These are phyloP conservation scores for Hamigera avellanea DNA, from an alignment of 495 filamentous ascomycete species.

Conservation along the genomic window DNA sequence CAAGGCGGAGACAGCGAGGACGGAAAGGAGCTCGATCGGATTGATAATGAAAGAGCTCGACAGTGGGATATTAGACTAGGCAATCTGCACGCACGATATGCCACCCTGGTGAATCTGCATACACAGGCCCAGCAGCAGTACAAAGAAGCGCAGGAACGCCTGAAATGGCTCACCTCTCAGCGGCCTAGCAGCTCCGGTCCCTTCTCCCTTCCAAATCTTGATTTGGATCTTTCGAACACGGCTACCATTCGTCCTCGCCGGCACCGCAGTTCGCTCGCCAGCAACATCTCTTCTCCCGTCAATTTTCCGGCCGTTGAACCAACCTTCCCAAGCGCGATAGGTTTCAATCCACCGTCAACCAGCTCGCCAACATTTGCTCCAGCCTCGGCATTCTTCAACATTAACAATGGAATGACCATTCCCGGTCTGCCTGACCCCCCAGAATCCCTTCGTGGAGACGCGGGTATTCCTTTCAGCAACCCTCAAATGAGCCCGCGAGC, in stretches of 20 bases:
- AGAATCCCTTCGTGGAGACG: constrained; percentile 28
- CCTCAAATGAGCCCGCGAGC: constrained; percentile 76
- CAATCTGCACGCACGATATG: constrained; percentile 40
- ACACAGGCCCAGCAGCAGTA: constrained; percentile 39
- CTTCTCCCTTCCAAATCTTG: constrained; percentile 32
- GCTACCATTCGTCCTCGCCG: constrained; percentile 34
- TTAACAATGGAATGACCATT: constrained; percentile 44
- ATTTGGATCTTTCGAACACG: constrained; percentile 27
- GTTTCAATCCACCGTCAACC: constrained; percentile 32
- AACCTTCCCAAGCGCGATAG: constrained; percentile 24
- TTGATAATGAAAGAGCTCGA: constrained; percentile 46
- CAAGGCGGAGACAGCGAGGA: constrained; percentile 38
- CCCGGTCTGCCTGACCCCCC: constrained; percentile 25
- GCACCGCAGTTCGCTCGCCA: constrained; percentile 37
- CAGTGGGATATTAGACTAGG: constrained; percentile 40
- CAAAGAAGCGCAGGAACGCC: constrained; percentile 39
- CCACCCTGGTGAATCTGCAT: constrained; percentile 33
- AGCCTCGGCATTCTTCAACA: constrained; percentile 44
- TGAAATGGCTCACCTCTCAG: constrained; percentile 38
- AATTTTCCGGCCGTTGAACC: constrained; percentile 29
- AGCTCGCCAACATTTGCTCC: constrained; percentile 38
- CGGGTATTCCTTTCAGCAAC: constrained; percentile 40
- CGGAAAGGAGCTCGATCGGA: constrained; percentile 35
- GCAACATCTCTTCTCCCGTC: constrained; percentile 36
- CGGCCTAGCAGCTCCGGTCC: constrained; percentile 30